Percentiles rank a stretch among this genome's conserved stretches.
Conservation (phyloP, 768 basidiomycete species). For the Rhodotorula diobovata region DNA sequence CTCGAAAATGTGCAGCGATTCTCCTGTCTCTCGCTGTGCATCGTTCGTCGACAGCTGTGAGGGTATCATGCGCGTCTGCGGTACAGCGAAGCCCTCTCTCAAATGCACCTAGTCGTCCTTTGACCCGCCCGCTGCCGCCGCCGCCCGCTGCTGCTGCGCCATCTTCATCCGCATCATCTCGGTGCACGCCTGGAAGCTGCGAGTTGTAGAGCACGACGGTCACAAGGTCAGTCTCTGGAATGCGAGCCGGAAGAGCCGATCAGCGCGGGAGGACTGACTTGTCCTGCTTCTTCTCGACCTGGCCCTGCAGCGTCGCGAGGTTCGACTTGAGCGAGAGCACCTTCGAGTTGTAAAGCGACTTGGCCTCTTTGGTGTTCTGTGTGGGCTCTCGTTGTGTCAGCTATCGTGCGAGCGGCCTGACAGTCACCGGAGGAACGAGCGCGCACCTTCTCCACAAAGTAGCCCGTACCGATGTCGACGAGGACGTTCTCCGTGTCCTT, state of each 20-base stretch:
- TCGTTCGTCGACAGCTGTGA: too few species aligned
- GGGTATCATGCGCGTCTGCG: too few species aligned
- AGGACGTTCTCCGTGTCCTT: conserved; percentile 78
- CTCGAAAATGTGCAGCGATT: background rate
- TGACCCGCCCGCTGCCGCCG: background rate
- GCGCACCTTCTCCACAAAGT: conserved; percentile 86
- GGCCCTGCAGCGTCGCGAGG: conserved; percentile 78
- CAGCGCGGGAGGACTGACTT: conserved; percentile 14
- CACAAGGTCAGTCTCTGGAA: background rate
- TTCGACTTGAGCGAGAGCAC: conserved; percentile 75
- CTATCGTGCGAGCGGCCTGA: background rate
- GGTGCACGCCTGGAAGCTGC: conserved; percentile 26
- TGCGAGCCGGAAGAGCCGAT: conserved; percentile 4
- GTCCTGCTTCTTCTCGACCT: conserved; percentile 85
- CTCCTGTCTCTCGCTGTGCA: too few species aligned
- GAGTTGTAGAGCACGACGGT: background rate
- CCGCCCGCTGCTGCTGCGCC: conserved; percentile 25
- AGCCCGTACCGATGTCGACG: conserved; percentile 92
- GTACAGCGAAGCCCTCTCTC: too few species aligned
- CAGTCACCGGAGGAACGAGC: background rate
- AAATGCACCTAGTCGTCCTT: background rate
- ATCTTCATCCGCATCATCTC: conserved; percentile 35
- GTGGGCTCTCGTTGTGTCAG: background rate
- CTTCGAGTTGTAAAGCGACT: conserved; percentile 74
- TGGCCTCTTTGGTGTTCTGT: conserved; percentile 77